These are phyloP conservation scores for Garcileccinum viscosum DNA, from an alignment of 1,284 basidiomycete species.

Conservation along the genomic window DNA sequence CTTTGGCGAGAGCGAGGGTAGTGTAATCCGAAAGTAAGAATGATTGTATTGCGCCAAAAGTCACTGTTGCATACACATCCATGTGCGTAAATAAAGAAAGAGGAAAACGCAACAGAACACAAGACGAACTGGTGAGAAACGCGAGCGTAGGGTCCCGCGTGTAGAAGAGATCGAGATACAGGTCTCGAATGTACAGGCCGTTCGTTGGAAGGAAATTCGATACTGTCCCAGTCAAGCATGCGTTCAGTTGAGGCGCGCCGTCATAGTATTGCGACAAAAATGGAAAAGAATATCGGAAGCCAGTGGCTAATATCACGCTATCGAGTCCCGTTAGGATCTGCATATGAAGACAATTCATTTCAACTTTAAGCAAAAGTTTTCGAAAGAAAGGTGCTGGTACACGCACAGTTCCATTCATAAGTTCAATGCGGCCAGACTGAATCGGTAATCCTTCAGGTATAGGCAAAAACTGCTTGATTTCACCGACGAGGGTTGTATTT, in stretches of 20 bases:
- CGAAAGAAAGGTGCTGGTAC: not conserved
- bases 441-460: slow-evolving; percentile 12
- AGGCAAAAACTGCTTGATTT: slow-evolving; percentile 20
- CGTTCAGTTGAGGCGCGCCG: slow-evolving; percentile 4
- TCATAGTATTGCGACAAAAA: slow-evolving; percentile 26
- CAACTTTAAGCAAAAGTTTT: not conserved
- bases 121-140: slow-evolving; percentile 19
- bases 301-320: slow-evolving; percentile 16
- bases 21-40: slow-evolving; percentile 3
- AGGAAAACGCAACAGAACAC: not conserved
- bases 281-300: slow-evolving; percentile 18
- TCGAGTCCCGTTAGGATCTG: slow-evolving; percentile 24
- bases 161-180: slow-evolving; percentile 26
- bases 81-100: not conserved
- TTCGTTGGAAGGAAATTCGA: slow-evolving; percentile 16
- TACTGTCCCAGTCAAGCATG: slow-evolving; percentile 2
- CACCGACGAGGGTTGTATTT: slow-evolving; percentile 23
- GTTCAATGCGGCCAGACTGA: slow-evolving; percentile 16
- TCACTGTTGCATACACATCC: not conserved
- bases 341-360: not conserved
- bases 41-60: not conserved
- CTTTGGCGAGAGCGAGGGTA: slow-evolving; percentile 22
- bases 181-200: slow-evolving; percentile 22
- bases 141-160: slow-evolving; percentile 24
- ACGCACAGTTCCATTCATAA: slow-evolving; percentile 23